A percentile compares a stretch with the other conserved stretches of the same genome.
Evolutionary conservation across 1,139 yeast genomes (phyloP).

Genomic region (Protomyces macrosporus): DNA sequence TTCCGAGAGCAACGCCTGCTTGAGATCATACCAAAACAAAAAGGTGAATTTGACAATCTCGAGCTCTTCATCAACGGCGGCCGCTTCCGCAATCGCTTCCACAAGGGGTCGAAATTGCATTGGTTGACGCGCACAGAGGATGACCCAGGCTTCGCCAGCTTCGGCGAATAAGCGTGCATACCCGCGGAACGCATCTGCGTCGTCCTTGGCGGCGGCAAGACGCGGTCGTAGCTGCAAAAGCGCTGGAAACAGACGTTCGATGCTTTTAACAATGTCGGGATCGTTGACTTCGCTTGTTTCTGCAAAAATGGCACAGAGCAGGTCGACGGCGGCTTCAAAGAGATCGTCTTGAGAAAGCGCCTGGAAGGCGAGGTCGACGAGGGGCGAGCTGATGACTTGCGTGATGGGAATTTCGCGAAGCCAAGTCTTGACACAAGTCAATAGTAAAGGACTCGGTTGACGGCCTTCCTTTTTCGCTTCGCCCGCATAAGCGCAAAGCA

Average conservation of each 20-base stretch:
- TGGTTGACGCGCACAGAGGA: slow-evolving; percentile 71
- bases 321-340: slow-evolving; percentile 83
- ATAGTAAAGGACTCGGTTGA: slow-evolving; percentile 44
- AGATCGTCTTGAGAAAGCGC: slow-evolving; percentile 56
- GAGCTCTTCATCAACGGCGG: slow-evolving; percentile 63
- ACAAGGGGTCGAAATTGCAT: slow-evolving; percentile 67
- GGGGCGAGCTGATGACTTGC: slow-evolving; percentile 55
- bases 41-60: slow-evolving; percentile 88
- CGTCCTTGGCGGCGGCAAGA: slow-evolving; percentile 50
- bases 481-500: slow-evolving; percentile 34
- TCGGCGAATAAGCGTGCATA: slow-evolving; percentile 76
- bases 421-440: slow-evolving; percentile 85
- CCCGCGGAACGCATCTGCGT: slow-evolving; percentile 66
- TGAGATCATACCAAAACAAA: slow-evolving; percentile 82
- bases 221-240: slow-evolving; percentile 56
- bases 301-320: slow-evolving; percentile 67
- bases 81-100: slow-evolving; percentile 60
- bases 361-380: slow-evolving; percentile 63
- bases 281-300: slow-evolving; percentile 70
- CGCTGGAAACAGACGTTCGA: slow-evolving; percentile 64
- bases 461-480: slow-evolving; percentile 43
- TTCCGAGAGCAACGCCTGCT: slow-evolving; percentile 61
- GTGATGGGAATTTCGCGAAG: slow-evolving; percentile 74
- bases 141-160: slow-evolving; percentile 96
- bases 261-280: slow-evolving; percentile 50